phyloP scores from a whole-genome alignment of 495 filamentous ascomycete genomes.

The Aspergillus olivimuriae region DNA sequence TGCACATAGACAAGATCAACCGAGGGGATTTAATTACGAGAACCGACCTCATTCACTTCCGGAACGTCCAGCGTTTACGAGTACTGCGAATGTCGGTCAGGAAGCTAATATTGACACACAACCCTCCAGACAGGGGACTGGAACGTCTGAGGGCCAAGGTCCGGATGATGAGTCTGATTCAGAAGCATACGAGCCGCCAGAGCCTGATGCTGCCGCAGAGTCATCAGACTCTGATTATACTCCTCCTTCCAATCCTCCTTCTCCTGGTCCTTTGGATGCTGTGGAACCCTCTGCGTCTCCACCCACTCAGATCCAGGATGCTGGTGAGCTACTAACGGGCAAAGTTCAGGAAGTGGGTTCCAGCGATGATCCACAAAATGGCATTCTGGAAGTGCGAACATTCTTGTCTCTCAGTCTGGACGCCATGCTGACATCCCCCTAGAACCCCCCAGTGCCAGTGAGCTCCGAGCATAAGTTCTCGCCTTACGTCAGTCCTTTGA shows the following conservation, averaged over 20 bases:
- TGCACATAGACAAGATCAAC: neutral
- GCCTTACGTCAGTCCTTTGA: slow-evolving; percentile 79
- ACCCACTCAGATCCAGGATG: slow-evolving; percentile 14
- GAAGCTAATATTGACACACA: too few relatives aligned
- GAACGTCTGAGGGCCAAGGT: slow-evolving; percentile 10
- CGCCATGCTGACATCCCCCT: slow-evolving; percentile 7
- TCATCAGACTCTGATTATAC: slow-evolving; percentile 27
- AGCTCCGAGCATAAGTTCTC: slow-evolving; percentile 41
- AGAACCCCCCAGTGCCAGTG: slow-evolving; percentile 19
- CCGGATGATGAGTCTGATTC: slow-evolving; percentile 31
- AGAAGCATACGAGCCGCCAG: slow-evolving; percentile 56
- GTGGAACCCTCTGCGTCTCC: slow-evolving; percentile 11
- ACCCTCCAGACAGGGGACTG: slow-evolving; percentile 11
- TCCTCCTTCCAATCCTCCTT: slow-evolving; percentile 31
- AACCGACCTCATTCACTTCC: slow-evolving; percentile 3
- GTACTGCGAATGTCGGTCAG: neutral
- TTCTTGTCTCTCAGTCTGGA: slow-evolving; percentile 6
- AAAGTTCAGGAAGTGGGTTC: slow-evolving; percentile 22
- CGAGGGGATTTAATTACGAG: neutral
- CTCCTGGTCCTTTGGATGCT: slow-evolving; percentile 19
- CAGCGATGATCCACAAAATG: slow-evolving; percentile 20
- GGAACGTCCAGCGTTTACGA: slow-evolving; percentile 2
- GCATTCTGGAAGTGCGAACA: slow-evolving; percentile 33
- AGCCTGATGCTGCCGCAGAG: slow-evolving; percentile 33
- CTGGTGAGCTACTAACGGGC: slow-evolving; percentile 27